Base-by-base conservation (phyloP, 495 filamentous ascomycete genomes). In the Parachaetomium inaequale region DNA sequence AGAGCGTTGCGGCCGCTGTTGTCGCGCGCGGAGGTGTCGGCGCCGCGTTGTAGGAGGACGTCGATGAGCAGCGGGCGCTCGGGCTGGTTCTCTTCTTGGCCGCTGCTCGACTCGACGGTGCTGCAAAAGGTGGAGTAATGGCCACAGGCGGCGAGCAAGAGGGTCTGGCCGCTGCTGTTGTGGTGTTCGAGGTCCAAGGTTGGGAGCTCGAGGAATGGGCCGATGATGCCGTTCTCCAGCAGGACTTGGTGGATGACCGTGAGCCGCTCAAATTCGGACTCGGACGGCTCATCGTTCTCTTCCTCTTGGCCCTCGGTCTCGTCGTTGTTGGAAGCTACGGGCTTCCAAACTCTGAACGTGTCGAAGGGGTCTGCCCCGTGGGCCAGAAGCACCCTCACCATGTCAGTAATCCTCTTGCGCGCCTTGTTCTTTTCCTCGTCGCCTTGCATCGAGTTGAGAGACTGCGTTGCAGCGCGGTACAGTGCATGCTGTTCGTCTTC, bases 321-420 rank as follows among this genome's bases (percentile, higher is more conserved):
- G 40, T 21, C 4, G 5, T n/a, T 10, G 49, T 7, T 3, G n/a
- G 28, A 23, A 15, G 3, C 36, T 26, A 47, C 26, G 25, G 11
- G 12, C 32, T 17, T 65, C 5, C 23, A 25, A 7, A 50, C 45
- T n/a, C 10, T 29, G 32, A 56, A 58, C 21, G 5, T 47, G 19
- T 53, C 53, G 19, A 59, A 61, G 0, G 63, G 63, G 47, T 72
- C 66, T 2, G 66, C 70, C 11, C 70, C 71, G 58, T 65, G 28
- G 23, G 51, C 53, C 14, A 75, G 38, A 8, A 73, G 64, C 1
- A 63, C 14, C 23, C 58, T 61, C 15, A 68, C 61, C 40, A 82
- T 68, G 61, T 83, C 61, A 12, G 19, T 10, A 29, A 2, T n/a
- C 1, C 4, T 8, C 23, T 55, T n/a, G 19, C n/a, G 40, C 17